Conservation (phyloP, 371 early-diverging fungal species). For the Rhizopus sp. region DNA sequence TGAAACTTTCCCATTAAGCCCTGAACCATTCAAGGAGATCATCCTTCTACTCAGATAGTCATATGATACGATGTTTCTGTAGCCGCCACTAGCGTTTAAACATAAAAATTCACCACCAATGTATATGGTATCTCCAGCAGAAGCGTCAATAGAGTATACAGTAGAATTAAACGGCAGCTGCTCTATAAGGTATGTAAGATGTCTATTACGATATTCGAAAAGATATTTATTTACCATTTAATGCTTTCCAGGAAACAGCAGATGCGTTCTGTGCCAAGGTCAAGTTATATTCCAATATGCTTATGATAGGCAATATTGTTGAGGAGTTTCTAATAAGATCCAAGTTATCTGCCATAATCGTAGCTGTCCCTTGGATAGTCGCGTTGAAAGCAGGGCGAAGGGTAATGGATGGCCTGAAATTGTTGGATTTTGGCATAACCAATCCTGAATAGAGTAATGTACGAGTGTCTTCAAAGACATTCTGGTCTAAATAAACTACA, state of each 20-base stretch:
- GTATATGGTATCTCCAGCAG: constrained; percentile 31
- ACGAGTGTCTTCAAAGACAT: constrained; percentile 31
- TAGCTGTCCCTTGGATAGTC: constrained; percentile 17
- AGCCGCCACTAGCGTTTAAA: constrained; percentile 9
- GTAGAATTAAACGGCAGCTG: constrained; percentile 36
- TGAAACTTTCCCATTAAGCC: constrained; percentile 31
- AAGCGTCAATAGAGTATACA: constrained; percentile 36
- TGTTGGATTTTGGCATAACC: constrained; percentile 29
- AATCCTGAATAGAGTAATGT: constrained; percentile 52
- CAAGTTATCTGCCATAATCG: constrained; percentile 32
- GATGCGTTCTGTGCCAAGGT: constrained; percentile 22
- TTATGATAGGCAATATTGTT: constrained; percentile 21
- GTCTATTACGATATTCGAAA: not conserved
- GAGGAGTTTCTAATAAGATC: constrained; percentile 31
- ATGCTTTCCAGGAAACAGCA: constrained; percentile 32
- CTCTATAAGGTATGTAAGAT: constrained; percentile 17
- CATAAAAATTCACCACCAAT: constrained; percentile 40
- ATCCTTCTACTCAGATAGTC: constrained; percentile 18
- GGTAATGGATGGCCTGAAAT: constrained; percentile 27
- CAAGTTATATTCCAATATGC: constrained; percentile 39
- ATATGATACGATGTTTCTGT: constrained; percentile 35
- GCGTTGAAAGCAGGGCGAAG: constrained; percentile 24
- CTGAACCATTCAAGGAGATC: constrained; percentile 18
- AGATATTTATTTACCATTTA: constrained; percentile 25
- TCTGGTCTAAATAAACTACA: constrained; percentile 41